Evolutionary conservation across 352 stramenopile species (phyloP), one percentile per base, ranked within the genome.

Genomic region (Phytophthora quininea): DNA sequence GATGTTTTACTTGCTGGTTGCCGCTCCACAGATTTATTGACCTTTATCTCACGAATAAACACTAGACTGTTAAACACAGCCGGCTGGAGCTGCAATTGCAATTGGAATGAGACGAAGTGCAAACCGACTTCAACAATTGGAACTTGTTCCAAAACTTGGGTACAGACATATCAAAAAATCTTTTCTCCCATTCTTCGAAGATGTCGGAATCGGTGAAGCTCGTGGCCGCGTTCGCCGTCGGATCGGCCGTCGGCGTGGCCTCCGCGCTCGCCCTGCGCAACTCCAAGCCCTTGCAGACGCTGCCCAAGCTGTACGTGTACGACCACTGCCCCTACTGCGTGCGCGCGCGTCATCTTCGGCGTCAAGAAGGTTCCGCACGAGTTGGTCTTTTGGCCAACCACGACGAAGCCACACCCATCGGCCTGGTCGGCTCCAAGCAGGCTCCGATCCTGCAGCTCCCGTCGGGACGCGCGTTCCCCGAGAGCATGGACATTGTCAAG

Each of bases 401-500:
- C 62, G 82, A 90, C 64, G 79, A 88, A 47, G 62, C 65, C 40
- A 88, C 79, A 27, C 79, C 82, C 27, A 80, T 85, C 42, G 61
- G 59, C 6, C 69, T 88, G 2, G 75, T 88, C 4, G 79, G 79
- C 27, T 62, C 63, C n/a, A 88, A 88, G 61, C 69, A 82, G 27
- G 77, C 69, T 7, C 82, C 82, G 4, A 90, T 90, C 51, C 55
- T 90, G 33, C 66, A 82, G 45, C 59, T 81, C 45, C 19, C 76
- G 60, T 52, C 77, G 73, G 79, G 69, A 10, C 66, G 67, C 29
- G 73, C 78, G 3, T 79, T 88, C 51, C 60, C 77, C 0, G 82
- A 90, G 66, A 84, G 71, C 55, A 73, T 88, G 69, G 82, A 90
- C 53, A 90, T 90, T 61, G 79, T 90, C 48, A 64, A 75, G 49